Evolutionary conservation across 2,329 filamentous ascomycete species (phyloP).

Genomic region (Trichoderma pleuroti): DNA sequence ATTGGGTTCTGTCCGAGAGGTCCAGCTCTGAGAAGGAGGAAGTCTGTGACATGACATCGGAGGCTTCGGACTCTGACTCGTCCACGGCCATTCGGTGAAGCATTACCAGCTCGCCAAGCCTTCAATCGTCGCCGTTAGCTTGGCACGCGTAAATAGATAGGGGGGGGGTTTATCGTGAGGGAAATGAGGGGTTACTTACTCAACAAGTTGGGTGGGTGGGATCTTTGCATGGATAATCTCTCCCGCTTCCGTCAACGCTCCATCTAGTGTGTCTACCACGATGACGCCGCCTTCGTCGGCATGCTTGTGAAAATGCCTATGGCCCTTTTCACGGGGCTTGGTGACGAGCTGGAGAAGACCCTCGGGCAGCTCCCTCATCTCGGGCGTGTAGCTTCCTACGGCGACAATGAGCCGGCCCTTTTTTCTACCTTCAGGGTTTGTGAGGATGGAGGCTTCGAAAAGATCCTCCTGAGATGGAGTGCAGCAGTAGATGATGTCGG

Average conservation of each 20-base stretch:
- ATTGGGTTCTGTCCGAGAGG: slow-evolving; percentile 31
- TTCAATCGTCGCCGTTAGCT: slow-evolving; percentile 26
- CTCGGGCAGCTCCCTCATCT: slow-evolving; percentile 81
- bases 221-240: slow-evolving; percentile 80
- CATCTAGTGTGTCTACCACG: slow-evolving; percentile 73
- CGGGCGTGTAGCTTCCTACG: slow-evolving; percentile 63
- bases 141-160: not conserved
- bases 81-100: slow-evolving; percentile 46
- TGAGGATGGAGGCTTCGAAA: slow-evolving; percentile 71
- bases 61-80: slow-evolving; percentile 37
- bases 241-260: slow-evolving; percentile 77
- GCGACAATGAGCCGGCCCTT: slow-evolving; percentile 71
- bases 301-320: slow-evolving; percentile 64
- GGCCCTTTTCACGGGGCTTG: slow-evolving; percentile 41
- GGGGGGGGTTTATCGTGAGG: not conserved
- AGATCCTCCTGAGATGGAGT: slow-evolving; percentile 72
- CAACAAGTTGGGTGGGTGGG: slow-evolving; percentile 71
- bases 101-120: slow-evolving; percentile 74
- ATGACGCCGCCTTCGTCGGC: slow-evolving; percentile 62
- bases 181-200: slow-evolving; percentile 47
- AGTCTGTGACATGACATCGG: slow-evolving; percentile 29
- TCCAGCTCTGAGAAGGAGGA: slow-evolving; percentile 36
- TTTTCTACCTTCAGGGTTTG: slow-evolving; percentile 63
- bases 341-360: slow-evolving; percentile 66
- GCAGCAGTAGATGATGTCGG: slow-evolving; percentile 85